A percentile compares a stretch with the other conserved stretches of the same genome.
phyloP scores from a whole-genome alignment of 2,329 filamentous ascomycete species.

The Cladosporium halotolerans region DNA sequence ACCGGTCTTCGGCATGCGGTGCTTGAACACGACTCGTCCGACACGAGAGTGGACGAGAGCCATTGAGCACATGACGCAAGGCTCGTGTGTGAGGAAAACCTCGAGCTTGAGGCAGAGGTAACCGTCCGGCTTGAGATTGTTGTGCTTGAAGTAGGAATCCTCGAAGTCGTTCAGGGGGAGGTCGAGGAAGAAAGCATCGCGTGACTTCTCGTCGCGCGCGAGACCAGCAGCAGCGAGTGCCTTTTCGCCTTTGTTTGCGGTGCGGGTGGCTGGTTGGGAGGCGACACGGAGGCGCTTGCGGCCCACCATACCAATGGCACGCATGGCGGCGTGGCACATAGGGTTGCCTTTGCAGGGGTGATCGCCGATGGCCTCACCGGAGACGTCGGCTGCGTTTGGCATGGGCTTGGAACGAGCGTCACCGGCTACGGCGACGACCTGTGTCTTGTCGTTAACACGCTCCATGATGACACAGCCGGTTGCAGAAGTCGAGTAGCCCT shows the following conservation, averaged over 20 bases:
- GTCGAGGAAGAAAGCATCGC: constrained; percentile 59
- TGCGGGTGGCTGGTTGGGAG: constrained; percentile 21
- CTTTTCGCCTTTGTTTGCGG: constrained; percentile 27
- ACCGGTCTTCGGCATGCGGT: constrained; percentile 73
- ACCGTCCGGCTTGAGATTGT: constrained; percentile 65
- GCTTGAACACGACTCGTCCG: constrained; percentile 73
- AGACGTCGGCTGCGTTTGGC: constrained; percentile 28
- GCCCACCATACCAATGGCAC: constrained; percentile 78
- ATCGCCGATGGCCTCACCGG: constrained; percentile 7
- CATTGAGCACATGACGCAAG: constrained; percentile 96
- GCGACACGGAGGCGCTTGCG: constrained; percentile 42
- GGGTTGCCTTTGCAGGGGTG: constrained; percentile 55
- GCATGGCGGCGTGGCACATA: constrained; percentile 70
- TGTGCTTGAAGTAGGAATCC: constrained; percentile 53
- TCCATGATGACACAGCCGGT: constrained; percentile 73
- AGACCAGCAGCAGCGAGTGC: constrained; percentile 29
- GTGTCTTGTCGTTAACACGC: constrained; percentile 40
- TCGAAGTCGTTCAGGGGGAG: constrained; percentile 64
- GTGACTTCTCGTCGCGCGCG: constrained; percentile 26
- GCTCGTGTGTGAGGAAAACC: constrained; percentile 91
- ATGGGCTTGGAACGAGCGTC: constrained; percentile 63
- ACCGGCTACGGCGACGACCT: constrained; percentile 66
- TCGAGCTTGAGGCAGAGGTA: constrained; percentile 93
- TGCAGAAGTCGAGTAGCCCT: constrained; percentile 55
- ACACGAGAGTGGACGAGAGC: constrained; percentile 91